phyloP scores from a whole-genome alignment of 2,329 filamentous ascomycete species.

The Sporothrix schenckii region DNA sequence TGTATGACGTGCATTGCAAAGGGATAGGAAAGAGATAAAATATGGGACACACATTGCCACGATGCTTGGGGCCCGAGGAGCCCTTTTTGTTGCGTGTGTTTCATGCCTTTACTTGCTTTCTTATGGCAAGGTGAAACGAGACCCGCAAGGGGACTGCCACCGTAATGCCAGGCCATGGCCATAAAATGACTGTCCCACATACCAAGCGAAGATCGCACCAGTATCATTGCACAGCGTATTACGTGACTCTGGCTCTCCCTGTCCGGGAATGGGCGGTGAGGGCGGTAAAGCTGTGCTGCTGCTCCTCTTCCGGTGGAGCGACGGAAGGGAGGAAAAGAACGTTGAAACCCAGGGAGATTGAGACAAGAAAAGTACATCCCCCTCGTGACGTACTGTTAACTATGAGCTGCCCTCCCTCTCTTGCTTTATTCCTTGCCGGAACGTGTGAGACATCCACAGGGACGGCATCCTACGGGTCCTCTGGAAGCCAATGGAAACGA shows the following conservation, averaged over 20 bases:
- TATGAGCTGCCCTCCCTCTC: neutral
- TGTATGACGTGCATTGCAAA: slow-evolving; percentile 15
- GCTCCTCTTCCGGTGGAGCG: neutral
- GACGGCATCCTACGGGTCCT: slow-evolving; percentile 8
- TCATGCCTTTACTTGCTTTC: slow-evolving; percentile 11
- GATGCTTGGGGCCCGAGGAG: neutral
- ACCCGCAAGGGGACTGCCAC: neutral
- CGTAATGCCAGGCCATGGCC: too few relatives aligned
- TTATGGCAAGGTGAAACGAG: slow-evolving; percentile 10
- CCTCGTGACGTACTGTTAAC: too few relatives aligned
- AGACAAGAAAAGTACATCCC: too few relatives aligned
- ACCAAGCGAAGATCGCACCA: slow-evolving; percentile 12
- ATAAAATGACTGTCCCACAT: slow-evolving; percentile 13
- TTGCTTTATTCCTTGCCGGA: slow-evolving; percentile 17
- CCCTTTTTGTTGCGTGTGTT: slow-evolving; percentile 10
- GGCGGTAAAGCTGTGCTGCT: neutral
- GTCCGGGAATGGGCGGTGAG: neutral
- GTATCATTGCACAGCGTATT: too few relatives aligned
- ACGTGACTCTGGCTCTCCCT: neutral
- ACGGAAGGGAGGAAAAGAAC: slow-evolving; percentile 3
- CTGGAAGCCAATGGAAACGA: neutral
- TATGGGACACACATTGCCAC: neutral
- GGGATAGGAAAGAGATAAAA: neutral
- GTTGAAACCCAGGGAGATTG: slow-evolving; percentile 1
- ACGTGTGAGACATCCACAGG: slow-evolving; percentile 18